These are phyloP conservation scores for Termitomyces sp. DNA, from an alignment of 768 basidiomycete genomes.

Conservation along the genomic window DNA sequence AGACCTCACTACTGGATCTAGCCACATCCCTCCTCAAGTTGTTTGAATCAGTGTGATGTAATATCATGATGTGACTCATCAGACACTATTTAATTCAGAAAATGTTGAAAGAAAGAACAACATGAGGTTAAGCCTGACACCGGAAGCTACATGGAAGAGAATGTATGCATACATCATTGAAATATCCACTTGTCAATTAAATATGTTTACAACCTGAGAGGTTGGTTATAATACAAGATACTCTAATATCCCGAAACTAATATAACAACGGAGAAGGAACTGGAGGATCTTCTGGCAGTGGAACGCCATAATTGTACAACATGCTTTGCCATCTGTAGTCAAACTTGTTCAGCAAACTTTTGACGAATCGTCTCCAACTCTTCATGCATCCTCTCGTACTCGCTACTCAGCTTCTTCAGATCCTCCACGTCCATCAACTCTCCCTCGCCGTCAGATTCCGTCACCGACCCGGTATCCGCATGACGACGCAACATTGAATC, in stretches of 20 bases:
- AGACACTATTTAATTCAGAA: no score
- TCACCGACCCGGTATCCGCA: constrained; percentile 26
- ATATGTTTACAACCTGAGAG: no score
- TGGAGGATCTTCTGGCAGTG: background rate
- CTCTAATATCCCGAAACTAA: background rate
- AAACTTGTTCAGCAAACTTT: constrained; percentile 21
- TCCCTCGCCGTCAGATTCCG: constrained; percentile 49
- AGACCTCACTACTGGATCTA: no score
- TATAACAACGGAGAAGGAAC: background rate
- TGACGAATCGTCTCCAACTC: constrained; percentile 48
- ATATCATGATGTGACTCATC: no score
- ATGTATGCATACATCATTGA: no score
- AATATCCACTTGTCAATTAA: no score
- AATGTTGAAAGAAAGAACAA: no score
- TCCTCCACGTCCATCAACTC: constrained; percentile 53
- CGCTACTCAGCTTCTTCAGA: constrained; percentile 34
- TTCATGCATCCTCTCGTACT: constrained; percentile 41
- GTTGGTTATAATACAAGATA: background rate
- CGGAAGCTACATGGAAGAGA: no score
- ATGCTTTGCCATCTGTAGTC: background rate
- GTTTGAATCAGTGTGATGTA: no score
- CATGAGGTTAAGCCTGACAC: no score
- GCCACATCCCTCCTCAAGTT: no score
- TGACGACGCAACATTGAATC: constrained; percentile 42
- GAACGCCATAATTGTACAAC: background rate